Percentiles rank a stretch among this genome's conserved stretches.
Conservation (phyloP, 1,284 basidiomycete species). For the Boletus smithii region DNA sequence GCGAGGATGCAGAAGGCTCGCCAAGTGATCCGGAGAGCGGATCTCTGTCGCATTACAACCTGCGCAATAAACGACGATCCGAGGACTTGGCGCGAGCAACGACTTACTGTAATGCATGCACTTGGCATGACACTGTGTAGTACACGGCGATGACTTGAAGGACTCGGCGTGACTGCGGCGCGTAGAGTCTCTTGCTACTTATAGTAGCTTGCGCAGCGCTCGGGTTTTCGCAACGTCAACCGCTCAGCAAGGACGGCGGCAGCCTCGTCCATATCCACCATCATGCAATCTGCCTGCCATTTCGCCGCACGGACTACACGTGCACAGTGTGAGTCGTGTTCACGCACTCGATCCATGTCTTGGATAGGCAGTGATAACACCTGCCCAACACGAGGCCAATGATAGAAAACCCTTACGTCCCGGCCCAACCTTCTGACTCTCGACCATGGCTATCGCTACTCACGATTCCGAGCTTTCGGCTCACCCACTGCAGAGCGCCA, state of each 20-base stretch:
- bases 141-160: too few species aligned
- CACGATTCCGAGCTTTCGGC: conserved; percentile 14
- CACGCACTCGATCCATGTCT: conserved; percentile 8
- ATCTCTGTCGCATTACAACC: neutral
- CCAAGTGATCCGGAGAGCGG: conserved; percentile 2
- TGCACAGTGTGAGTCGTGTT: conserved; percentile 23
- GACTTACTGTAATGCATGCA: neutral
- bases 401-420: conserved; percentile 29
- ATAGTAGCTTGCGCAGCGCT: too few species aligned
- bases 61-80: neutral
- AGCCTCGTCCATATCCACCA: neutral
- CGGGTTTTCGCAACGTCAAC: neutral
- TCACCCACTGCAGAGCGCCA: conserved; percentile 26
- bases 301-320: conserved; percentile 20
- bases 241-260: too few species aligned
- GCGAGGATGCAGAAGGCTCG: neutral
- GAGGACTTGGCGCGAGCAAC: conserved; percentile 1
- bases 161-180: too few species aligned
- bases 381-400: conserved; percentile 33
- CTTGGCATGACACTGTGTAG: too few species aligned
- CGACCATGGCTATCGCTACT: conserved; percentile 27
- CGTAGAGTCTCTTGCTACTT: too few species aligned
- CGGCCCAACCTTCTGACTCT: conserved; percentile 10
- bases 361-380: conserved; percentile 34
- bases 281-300: neutral